Conservation (phyloP, 805 yeast genomes). For the Phaffomyces thermotolerans region DNA sequence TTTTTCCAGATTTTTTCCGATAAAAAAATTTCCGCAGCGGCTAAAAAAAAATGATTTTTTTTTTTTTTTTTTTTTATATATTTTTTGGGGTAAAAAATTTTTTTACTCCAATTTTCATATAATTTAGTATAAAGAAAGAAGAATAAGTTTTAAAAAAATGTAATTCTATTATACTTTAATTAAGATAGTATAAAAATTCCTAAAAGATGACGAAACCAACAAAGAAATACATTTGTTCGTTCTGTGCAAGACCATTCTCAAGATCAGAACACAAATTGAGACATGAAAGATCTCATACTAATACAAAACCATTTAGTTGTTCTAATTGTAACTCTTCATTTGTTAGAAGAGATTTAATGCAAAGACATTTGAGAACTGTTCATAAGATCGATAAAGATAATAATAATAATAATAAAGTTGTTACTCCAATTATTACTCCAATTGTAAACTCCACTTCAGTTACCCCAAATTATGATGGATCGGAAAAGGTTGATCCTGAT, state of each 20-base stretch:
- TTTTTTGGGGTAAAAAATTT: too few species aligned
- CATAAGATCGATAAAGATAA: constrained; percentile 6
- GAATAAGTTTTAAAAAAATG: too few species aligned
- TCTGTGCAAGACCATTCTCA: constrained; percentile 13
- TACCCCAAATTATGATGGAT: neutral
- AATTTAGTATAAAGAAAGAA: too few species aligned
- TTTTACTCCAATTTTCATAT: too few species aligned
- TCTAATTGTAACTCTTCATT: constrained; percentile 9
- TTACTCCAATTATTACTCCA: too few species aligned
- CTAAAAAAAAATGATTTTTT: too few species aligned
- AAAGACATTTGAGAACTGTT: constrained; percentile 12
- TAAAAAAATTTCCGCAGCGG: neutral
- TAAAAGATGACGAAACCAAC: constrained; percentile 3
- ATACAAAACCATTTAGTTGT: constrained; percentile 13
- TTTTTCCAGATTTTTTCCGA: constrained; percentile 5
- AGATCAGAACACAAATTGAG: constrained; percentile 13
- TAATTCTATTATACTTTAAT: too few species aligned
- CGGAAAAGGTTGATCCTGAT: neutral
- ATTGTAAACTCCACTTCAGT: neutral
- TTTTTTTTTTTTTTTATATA: too few species aligned
- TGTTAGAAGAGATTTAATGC: constrained; percentile 14
- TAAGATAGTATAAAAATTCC: too few species aligned
- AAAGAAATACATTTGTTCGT: constrained; percentile 13
- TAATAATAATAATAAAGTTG: too few species aligned
- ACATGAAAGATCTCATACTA: constrained; percentile 15